Conservation (phyloP, 306 rosid genomes). For the Vigna mungo region DNA sequence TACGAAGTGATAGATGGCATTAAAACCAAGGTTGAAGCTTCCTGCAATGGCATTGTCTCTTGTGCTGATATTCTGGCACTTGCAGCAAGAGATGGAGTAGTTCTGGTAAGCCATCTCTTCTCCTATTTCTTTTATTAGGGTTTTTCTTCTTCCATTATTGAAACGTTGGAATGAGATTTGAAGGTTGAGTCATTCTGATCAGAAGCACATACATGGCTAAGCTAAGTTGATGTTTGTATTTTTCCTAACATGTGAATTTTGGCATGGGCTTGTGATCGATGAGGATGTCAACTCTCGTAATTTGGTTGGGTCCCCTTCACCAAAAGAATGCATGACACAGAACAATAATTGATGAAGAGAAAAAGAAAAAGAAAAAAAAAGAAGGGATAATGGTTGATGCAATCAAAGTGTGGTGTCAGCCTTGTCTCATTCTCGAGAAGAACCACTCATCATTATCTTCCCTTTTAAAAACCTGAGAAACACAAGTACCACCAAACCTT, state of each 20-base stretch:
- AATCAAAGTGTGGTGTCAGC: constrained; percentile 19
- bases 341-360: not conserved
- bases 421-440: constrained; percentile 20
- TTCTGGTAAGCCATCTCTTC: constrained; percentile 47
- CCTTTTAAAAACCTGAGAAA: not conserved
- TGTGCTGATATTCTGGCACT: constrained; percentile 91
- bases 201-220: not conserved
- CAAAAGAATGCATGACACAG: not conserved
- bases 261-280: constrained; percentile 41
- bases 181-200: constrained; percentile 8
- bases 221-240: constrained; percentile 38
- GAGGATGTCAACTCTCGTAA: constrained; percentile 41
- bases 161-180: constrained; percentile 27
- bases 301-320: constrained; percentile 31
- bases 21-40: constrained; percentile 70
- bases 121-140: not conserved
- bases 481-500: not conserved
- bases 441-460: constrained; percentile 19
- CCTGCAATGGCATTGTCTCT: constrained; percentile 72
- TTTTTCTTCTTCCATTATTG: no score
- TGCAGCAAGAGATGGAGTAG: constrained; percentile 73
- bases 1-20: constrained; percentile 77
- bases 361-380: not conserved
- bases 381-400: not conserved
- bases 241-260: constrained; percentile 39